Conservation (phyloP, 345 rosid species). For the Euclidium syriacum region DNA sequence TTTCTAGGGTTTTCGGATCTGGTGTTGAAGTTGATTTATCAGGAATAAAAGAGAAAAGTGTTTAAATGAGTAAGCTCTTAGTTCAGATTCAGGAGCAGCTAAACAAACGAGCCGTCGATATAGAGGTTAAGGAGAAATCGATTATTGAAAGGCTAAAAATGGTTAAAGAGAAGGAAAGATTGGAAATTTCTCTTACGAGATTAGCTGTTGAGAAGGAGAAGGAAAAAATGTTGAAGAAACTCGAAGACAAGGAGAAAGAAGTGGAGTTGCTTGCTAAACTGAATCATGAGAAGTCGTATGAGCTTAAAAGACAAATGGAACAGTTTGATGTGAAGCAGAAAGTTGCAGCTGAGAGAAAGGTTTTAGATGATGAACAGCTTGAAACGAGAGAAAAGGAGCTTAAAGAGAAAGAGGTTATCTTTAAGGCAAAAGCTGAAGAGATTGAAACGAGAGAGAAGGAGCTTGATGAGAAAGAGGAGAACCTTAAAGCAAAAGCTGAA, state of each 20-base stretch:
- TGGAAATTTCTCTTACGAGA: background rate
- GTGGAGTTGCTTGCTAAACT: too few relatives aligned
- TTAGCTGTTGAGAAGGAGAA: background rate
- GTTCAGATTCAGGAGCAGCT: background rate
- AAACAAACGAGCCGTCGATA: background rate
- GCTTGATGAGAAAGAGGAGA: background rate
- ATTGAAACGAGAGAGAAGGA: constrained; percentile 8
- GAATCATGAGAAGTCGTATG: too few relatives aligned
- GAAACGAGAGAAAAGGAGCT: background rate
- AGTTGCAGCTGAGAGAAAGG: too few relatives aligned
- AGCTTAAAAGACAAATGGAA: too few relatives aligned
- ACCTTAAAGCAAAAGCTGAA: background rate
- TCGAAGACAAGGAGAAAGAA: background rate
- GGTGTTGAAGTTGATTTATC: background rate
- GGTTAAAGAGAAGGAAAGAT: background rate
- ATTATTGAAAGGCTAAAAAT: background rate
- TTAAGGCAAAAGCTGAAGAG: too few relatives aligned
- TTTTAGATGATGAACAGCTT: too few relatives aligned
- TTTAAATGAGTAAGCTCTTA: background rate
- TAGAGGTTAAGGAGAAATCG: background rate
- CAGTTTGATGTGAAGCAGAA: too few relatives aligned
- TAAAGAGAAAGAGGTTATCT: background rate
- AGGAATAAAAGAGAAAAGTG: too few relatives aligned
- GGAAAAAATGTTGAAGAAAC: background rate
- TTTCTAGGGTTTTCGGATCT: constrained; percentile 11